Evolutionary conservation across 257 asterid genomes (phyloP).

Genomic region (Apocynum venetum): DNA sequence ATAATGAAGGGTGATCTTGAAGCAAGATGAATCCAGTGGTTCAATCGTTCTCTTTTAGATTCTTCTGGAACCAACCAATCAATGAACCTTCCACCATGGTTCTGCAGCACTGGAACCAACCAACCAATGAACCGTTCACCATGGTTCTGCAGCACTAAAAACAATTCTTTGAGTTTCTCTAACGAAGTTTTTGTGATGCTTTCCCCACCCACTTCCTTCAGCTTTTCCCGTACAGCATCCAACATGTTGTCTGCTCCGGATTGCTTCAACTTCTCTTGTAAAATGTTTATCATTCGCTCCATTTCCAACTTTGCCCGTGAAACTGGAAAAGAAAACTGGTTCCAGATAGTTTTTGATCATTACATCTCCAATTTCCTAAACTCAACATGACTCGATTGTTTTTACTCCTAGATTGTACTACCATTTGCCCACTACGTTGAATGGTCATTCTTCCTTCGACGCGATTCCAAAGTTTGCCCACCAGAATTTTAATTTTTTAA

Average conservation of each 20-base stretch:
- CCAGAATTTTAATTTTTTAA: too few relatives aligned
- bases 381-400: too few relatives aligned
- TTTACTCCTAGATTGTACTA: too few relatives aligned
- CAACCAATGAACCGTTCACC: slow-evolving; percentile 22
- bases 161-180: slow-evolving; percentile 29
- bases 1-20: slow-evolving; percentile 6
- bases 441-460: too few relatives aligned
- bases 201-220: background rate
- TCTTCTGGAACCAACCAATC: slow-evolving; percentile 21
- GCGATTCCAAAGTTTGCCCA: too few relatives aligned
- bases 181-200: slow-evolving; percentile 13
- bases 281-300: background rate
- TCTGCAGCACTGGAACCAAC: slow-evolving; percentile 15
- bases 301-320: background rate
- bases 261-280: background rate
- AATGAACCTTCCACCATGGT: background rate
- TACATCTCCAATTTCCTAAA: too few relatives aligned
- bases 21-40: slow-evolving; percentile 22
- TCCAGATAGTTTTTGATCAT: background rate
- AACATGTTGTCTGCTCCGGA: background rate
- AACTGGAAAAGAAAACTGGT: background rate
- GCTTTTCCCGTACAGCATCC: background rate
- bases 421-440: too few relatives aligned
- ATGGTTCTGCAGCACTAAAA: slow-evolving; percentile 2
- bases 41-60: slow-evolving; percentile 27